Conservation (phyloP, 257 asterid species). For the Parsonsia alboflavescens region DNA sequence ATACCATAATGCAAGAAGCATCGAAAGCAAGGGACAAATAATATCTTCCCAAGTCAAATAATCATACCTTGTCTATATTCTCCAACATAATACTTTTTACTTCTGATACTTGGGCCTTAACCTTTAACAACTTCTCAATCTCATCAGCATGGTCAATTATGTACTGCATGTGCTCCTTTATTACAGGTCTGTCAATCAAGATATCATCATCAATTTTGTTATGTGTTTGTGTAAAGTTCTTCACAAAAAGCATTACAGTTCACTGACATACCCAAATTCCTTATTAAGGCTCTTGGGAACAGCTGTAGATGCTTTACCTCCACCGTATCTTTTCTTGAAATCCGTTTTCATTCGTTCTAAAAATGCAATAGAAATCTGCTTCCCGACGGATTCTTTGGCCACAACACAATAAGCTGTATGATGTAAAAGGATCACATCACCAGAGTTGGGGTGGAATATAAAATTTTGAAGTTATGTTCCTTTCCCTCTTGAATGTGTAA, state of each 20-base stretch:
- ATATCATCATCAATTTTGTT: not conserved
- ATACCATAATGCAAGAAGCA: not conserved
- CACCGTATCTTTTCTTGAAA: slow-evolving; percentile 87
- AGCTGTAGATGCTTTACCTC: slow-evolving; percentile 92
- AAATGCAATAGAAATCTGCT: slow-evolving; percentile 81
- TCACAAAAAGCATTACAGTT: not conserved
- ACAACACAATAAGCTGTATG: slow-evolving; percentile 87
- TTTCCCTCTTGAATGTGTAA: not conserved
- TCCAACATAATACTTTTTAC: slow-evolving; percentile 83
- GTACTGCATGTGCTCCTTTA: slow-evolving; percentile 93
- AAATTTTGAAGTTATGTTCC: not conserved
- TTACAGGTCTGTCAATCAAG: slow-evolving; percentile 47
- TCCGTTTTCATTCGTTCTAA: slow-evolving; percentile 83
- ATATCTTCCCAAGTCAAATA: not conserved
- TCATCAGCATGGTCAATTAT: slow-evolving; percentile 86
- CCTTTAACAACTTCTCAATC: slow-evolving; percentile 84
- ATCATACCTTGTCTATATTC: slow-evolving; percentile 77
- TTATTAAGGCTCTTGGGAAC: slow-evolving; percentile 83
- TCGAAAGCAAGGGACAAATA: not conserved
- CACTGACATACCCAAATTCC: slow-evolving; percentile 67
- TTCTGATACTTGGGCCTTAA: slow-evolving; percentile 87
- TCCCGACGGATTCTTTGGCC: slow-evolving; percentile 86
- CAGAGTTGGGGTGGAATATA: too few relatives aligned
- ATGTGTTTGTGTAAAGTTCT: slow-evolving; percentile 4
- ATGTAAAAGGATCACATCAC: slow-evolving; percentile 6